Evolutionary conservation across 2,329 filamentous ascomycete species (phyloP), one percentile per base, ranked within the genome.

Genomic region (Botrytis fragariae): DNA sequence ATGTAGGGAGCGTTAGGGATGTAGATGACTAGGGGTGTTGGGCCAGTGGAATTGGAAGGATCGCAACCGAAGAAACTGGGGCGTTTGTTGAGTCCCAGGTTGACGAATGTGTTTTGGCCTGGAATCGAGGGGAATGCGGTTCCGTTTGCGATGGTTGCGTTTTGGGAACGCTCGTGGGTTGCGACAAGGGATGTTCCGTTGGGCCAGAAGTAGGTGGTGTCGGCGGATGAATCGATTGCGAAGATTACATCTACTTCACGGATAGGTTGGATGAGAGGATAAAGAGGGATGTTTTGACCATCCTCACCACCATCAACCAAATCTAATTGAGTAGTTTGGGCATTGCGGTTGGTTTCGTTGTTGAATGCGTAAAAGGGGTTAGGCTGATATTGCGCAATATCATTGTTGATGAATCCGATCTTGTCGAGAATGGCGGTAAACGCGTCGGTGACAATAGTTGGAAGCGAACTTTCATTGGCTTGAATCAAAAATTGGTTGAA

Each of bases 61-160:
- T 93, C 84, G 82, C 93, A 96, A 62, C 93, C 93, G 80, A 96
- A 96, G 85, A 96, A 95, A 1, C 91, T 91, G 0, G 93, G 93
- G 7, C 86, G 87, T 74, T 85, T 87, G 85, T 94, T 95, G 9
- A 95, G 84, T 5, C 91, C 91, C 0, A 93, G 85, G 80, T 94
- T 94, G 76, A 95, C 85, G 80, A 96, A 93, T 0, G 93, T 94
- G 82, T 94, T 92, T 69, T 87, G 84, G 75, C 92, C 91, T 0
- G 93, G 93, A 0, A 96, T 84, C 1, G 86, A 82, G 0, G 93
- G 93, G 84, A 96, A 96, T 0, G 86, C 83, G 1, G 91, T 93
- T 69, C 88, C 88, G 80, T 94, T 93, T 61, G 85, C 83, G 72
- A 91, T 88, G 14, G 84, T 85, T 39, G 80, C 74, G 75, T 87